Evolutionary conservation across 352 stramenopile species (phyloP).

Genomic region (Pythium oligandrum): DNA sequence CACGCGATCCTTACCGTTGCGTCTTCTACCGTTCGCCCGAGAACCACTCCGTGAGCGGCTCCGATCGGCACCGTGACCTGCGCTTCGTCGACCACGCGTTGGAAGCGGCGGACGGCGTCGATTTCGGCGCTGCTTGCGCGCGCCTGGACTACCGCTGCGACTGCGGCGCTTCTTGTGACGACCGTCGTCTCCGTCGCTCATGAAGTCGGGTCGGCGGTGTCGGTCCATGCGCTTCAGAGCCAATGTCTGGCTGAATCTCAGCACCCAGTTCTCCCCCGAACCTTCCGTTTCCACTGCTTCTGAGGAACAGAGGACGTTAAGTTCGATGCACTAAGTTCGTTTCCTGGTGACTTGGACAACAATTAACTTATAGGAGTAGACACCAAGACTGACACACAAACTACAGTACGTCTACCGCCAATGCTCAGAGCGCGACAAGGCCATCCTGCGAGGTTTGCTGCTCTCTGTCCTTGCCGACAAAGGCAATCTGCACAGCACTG

Average conservation of each 20-base stretch:
- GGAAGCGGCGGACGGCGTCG: conserved; percentile 5
- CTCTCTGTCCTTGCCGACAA: conserved; percentile 6
- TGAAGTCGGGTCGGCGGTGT: conserved; percentile 5
- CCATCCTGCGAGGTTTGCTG: conserved; percentile 5
- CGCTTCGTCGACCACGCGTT: conserved; percentile 1
- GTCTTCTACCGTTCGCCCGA: background rate
- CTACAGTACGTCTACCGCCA: background rate
- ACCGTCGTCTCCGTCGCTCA: conserved; percentile 14
- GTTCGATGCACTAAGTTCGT: no score
- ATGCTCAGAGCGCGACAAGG: conserved; percentile 11
- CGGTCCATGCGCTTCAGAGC: conserved; percentile 7
- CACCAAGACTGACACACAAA: background rate
- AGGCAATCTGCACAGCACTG: conserved; percentile 14
- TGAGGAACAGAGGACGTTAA: no score
- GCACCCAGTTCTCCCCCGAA: no score
- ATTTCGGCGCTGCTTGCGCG: conserved; percentile 1
- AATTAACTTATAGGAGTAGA: no score
- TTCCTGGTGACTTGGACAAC: no score
- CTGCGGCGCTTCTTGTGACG: conserved; percentile 23
- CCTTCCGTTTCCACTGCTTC: no score
- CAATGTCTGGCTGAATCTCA: no score
- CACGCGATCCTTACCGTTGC: conserved; percentile 3
- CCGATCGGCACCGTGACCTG: background rate
- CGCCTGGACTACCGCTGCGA: conserved; percentile 20
- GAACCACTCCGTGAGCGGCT: background rate